Conservation (phyloP, 2,329 filamentous ascomycete species). For the Alternaria conjuncta region DNA sequence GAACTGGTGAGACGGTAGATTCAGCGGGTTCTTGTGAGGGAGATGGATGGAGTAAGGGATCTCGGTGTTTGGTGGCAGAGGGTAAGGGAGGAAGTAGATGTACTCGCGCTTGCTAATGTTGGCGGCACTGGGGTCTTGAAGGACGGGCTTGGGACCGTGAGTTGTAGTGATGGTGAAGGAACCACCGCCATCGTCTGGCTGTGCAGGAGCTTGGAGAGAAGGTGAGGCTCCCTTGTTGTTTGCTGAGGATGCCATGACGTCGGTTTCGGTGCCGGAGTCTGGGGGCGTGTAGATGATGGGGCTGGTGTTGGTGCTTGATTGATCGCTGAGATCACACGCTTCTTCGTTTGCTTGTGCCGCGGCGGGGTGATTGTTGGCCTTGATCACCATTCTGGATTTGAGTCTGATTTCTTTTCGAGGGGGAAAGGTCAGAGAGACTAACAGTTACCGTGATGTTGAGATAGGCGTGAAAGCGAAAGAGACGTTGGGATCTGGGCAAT, state of each 20-base stretch:
- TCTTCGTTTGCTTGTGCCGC: background rate
- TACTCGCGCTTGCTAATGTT: constrained; percentile 54
- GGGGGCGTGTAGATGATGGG: constrained; percentile 13
- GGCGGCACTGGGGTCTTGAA: constrained; percentile 5
- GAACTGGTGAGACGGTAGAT: constrained; percentile 22
- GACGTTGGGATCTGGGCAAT: background rate
- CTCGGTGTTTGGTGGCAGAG: constrained; percentile 29
- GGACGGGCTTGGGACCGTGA: background rate
- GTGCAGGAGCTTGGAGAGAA: background rate
- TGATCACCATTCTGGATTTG: background rate
- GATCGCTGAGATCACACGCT: background rate
- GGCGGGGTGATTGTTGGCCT: background rate
- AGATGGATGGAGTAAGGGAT: constrained; percentile 39
- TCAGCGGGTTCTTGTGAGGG: constrained; percentile 33
- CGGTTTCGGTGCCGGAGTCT: background rate
- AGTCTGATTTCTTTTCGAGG: background rate
- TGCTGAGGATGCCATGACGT: constrained; percentile 1
- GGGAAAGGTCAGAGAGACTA: background rate
- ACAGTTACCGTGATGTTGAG: background rate
- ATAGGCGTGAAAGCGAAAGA: background rate
- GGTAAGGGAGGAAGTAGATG: constrained; percentile 63
- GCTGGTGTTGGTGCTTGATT: background rate
- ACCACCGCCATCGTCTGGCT: background rate
- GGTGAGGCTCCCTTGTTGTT: background rate
- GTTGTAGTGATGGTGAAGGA: constrained; percentile 8